These are phyloP conservation scores for Populus nigra DNA, from an alignment of 345 rosid genomes.

Conservation along the genomic window DNA sequence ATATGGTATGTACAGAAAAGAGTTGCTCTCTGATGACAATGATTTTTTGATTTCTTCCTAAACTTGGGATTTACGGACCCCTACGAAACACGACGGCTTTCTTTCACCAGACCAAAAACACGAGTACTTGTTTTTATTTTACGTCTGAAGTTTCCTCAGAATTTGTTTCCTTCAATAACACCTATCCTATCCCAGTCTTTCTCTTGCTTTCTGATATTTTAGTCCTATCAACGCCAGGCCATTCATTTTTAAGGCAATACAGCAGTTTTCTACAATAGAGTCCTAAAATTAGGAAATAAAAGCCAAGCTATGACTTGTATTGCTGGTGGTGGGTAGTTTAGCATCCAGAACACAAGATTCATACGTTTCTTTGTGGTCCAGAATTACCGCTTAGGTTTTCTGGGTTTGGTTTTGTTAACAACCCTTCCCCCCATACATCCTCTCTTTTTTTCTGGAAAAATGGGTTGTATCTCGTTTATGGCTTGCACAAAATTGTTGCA, in stretches of 20 bases:
- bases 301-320: background rate
- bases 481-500: background rate
- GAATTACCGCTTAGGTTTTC: background rate
- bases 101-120: background rate
- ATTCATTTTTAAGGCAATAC: background rate
- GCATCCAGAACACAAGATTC: background rate
- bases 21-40: background rate
- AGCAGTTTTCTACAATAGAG: background rate
- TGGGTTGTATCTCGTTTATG: background rate
- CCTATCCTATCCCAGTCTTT: background rate
- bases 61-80: background rate
- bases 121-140: background rate
- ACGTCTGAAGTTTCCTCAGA: background rate
- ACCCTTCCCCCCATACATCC: background rate
- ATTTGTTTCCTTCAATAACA: background rate
- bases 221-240: background rate
- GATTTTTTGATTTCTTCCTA: background rate
- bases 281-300: conserved; percentile 5
- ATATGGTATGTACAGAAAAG: background rate
- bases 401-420: background rate
- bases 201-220: background rate
- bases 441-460: background rate
- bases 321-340: background rate
- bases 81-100: background rate
- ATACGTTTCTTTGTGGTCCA: background rate